Conservation (phyloP, 2,329 filamentous ascomycete species). For the Scolecobasidium constrictum region DNA sequence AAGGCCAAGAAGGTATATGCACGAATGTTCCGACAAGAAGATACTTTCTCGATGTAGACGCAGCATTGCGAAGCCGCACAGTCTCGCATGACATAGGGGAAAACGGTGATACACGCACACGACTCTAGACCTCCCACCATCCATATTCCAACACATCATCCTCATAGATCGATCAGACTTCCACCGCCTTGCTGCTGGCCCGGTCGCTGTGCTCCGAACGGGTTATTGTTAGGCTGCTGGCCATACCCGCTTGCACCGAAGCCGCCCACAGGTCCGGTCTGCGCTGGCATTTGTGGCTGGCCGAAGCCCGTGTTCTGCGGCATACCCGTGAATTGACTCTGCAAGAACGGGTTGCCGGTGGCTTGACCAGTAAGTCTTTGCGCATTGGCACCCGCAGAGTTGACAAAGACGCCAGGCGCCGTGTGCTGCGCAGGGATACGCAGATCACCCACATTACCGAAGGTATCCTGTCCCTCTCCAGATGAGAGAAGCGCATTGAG, state of each 20-base stretch:
- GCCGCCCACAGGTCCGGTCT: conserved; percentile 39
- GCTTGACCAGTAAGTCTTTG: conserved; percentile 60
- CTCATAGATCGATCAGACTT: conserved; percentile 51
- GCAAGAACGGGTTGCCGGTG: conserved; percentile 67
- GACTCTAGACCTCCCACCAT: no score
- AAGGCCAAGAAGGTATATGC: no score
- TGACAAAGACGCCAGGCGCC: conserved; percentile 90
- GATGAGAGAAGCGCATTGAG: conserved; percentile 78
- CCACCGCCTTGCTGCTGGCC: conserved; percentile 37
- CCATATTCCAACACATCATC: not conserved
- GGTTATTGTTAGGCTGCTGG: conserved; percentile 39
- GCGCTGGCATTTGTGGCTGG: conserved; percentile 33
- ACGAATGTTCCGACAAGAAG: no score
- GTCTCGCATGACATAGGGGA: no score
- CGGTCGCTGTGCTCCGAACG: conserved; percentile 41
- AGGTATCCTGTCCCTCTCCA: conserved; percentile 93
- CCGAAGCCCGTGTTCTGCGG: conserved; percentile 30
- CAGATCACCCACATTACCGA: conserved; percentile 91
- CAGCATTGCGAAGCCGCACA: no score
- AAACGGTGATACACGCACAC: no score
- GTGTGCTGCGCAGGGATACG: conserved; percentile 96
- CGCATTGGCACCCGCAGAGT: conserved; percentile 78
- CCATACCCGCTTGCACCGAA: conserved; percentile 31
- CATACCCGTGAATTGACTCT: conserved; percentile 67
- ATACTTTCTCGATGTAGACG: no score